A percentile compares a stretch with the other conserved stretches of the same genome.
phyloP scores from a whole-genome alignment of 2,329 filamentous ascomycete genomes.

The Blumeriella jaapii region DNA sequence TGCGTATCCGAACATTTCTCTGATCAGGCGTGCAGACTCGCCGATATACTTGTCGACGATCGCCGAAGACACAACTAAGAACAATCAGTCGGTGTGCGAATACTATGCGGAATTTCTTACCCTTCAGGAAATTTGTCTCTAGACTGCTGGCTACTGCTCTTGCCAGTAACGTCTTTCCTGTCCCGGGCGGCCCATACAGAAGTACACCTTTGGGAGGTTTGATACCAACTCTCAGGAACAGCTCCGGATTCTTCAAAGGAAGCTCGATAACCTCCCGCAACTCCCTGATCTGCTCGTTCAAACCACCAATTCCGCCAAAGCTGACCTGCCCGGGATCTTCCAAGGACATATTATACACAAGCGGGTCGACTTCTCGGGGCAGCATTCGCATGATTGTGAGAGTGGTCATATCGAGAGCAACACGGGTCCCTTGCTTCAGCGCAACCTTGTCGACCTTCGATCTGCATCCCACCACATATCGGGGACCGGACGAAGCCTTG shows the following conservation, averaged over 20 bases:
- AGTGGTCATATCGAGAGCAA: slow-evolving; percentile 97
- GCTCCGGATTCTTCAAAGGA: slow-evolving; percentile 95
- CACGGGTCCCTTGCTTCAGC: slow-evolving; percentile 95
- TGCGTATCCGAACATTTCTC: slow-evolving; percentile 99
- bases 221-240: slow-evolving; percentile 94
- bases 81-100: slow-evolving; percentile 9
- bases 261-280: slow-evolving; percentile 95
- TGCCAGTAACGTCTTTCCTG: slow-evolving; percentile 89
- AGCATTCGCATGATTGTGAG: slow-evolving; percentile 99
- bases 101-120: slow-evolving; percentile 34
- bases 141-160: slow-evolving; percentile 91
- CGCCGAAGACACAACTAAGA: slow-evolving; percentile 83
- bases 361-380: slow-evolving; percentile 90
- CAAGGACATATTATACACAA: slow-evolving; percentile 99
- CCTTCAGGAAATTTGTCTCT: slow-evolving; percentile 97
- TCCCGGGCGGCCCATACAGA: slow-evolving; percentile 91
- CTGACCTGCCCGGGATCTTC: slow-evolving; percentile 96
- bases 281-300: slow-evolving; percentile 98
- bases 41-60: slow-evolving; percentile 99
- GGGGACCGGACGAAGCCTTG: slow-evolving; percentile 91
- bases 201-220: slow-evolving; percentile 97
- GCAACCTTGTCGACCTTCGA: slow-evolving; percentile 97
- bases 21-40: slow-evolving; percentile 90
- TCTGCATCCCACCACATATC: slow-evolving; percentile 96
- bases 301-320: slow-evolving; percentile 91